Evolutionary conservation across 2,329 filamentous ascomycete species (phyloP), one percentile per base, ranked within the genome.

Genomic region (Penicillium oxalicum): DNA sequence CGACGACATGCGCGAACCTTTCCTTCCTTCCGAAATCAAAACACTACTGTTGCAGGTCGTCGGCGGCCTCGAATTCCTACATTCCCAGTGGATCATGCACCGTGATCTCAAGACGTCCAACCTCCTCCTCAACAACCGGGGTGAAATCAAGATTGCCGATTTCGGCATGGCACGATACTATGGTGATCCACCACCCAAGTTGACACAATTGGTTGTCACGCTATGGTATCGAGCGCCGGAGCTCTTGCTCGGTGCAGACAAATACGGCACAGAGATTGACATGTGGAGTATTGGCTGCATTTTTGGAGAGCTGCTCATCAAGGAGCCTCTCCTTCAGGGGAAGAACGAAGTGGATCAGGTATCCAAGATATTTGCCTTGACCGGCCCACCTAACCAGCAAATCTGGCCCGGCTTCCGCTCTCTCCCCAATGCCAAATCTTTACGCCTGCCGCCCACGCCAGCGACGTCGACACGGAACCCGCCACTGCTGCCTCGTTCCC

Each of bases 271-370:
- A 1, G 81, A 87, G 52, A 78, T 97, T 59, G 93, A 97, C 71
- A 87, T 97, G 79, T 98, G 93, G 93, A 94, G 87, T 70, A 75
- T 97, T 3, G 93, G 93, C 9, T 97, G 93, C 71, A 90, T 98
- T 63, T 95, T 98, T 64, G 91, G 85, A 52, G 93, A 98, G 73
- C 79, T 98, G 3, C 76, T 97, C 18, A 84, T 82, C 33, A 86
- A 88, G 54, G 84, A 91, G 54, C 89, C 91, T 0, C 68, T 97
- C 2, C 76, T 98, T 0, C 88, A 89, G 61, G 91, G 91, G 43
- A 86, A 84, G 63, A 96, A 95, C 70, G 93, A 98, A 72, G 90
- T 95, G 48, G 89, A 95, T 63, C 84, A 96, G 65, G 76, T 97
- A 9, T 82, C 84, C 45, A 86, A 84, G 69, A 94, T 96, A 66